phyloP scores from a whole-genome alignment of 495 filamentous ascomycete species.

The Aspergillus cristatus region DNA sequence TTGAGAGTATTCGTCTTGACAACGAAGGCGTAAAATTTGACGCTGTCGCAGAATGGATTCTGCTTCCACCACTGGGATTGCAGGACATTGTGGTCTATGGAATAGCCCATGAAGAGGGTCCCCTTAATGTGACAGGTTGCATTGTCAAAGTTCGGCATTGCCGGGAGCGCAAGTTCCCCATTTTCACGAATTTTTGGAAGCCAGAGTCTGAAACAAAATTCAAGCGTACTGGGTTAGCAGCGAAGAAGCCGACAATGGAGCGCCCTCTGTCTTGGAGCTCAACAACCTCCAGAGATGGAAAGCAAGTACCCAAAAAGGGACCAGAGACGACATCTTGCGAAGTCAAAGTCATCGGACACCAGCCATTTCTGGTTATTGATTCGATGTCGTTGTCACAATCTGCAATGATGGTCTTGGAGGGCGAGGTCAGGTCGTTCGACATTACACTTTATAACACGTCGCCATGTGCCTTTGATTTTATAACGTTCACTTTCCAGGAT shows the following conservation, averaged over 20 bases:
- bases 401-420: constrained; percentile 85
- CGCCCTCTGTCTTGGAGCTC: constrained; percentile 50
- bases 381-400: constrained; percentile 73
- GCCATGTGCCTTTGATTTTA: constrained; percentile 64
- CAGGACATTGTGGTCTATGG: constrained; percentile 68
- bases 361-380: constrained; percentile 68
- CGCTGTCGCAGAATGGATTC: constrained; percentile 50
- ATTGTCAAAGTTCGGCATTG: constrained; percentile 73
- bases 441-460: constrained; percentile 77
- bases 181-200: constrained; percentile 68
- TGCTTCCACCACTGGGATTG: constrained; percentile 69
- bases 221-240: constrained; percentile 59
- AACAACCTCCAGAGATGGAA: constrained; percentile 34
- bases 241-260: constrained; percentile 44
- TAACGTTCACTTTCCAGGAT: constrained; percentile 82
- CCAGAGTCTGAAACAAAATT: constrained; percentile 62
- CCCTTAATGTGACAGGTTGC: constrained; percentile 68
- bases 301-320: constrained; percentile 25
- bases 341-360: constrained; percentile 64
- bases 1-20: constrained; percentile 72
- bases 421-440: constrained; percentile 66
- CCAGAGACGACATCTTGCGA: constrained; percentile 27
- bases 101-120: constrained; percentile 54
- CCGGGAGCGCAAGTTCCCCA: constrained; percentile 69
- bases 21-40: constrained; percentile 62